Conservation (phyloP, 2,329 filamentous ascomycete species). For the Ciborinia camelliae region DNA sequence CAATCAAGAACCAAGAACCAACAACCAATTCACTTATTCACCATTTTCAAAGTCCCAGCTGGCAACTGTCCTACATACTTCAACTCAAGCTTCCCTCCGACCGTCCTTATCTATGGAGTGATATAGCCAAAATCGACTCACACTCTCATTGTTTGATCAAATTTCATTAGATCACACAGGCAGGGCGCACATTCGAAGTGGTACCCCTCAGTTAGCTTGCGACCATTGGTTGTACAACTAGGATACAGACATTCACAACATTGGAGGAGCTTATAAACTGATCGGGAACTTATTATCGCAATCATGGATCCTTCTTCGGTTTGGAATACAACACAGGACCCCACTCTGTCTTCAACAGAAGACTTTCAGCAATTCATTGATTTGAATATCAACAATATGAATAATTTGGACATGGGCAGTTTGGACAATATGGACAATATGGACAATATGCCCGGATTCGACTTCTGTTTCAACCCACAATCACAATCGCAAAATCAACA, state of each 20-base stretch:
- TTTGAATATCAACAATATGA: conserved; percentile 53
- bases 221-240: background rate
- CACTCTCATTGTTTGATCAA: background rate
- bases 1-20: too few relatives aligned
- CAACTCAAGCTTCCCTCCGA: background rate
- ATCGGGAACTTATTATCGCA: too few relatives aligned
- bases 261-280: background rate
- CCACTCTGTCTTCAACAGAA: conserved; percentile 54
- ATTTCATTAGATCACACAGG: background rate
- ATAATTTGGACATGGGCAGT: too few relatives aligned
- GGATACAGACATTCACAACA: background rate
- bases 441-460: conserved; percentile 54
- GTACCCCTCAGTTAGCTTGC: conserved; percentile 13
- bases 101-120: background rate
- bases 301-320: conserved; percentile 37
- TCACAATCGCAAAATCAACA: conserved; percentile 32
- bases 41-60: background rate
- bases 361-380: conserved; percentile 64
- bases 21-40: background rate
- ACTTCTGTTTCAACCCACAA: conserved; percentile 52
- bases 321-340: conserved; percentile 56
- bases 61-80: background rate
- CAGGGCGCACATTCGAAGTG: conserved; percentile 6
- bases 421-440: conserved; percentile 53
- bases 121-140: background rate